These are phyloP conservation scores for Pleoardoris graminearum DNA, from an alignment of 2,329 filamentous ascomycete genomes.

Conservation along the genomic window DNA sequence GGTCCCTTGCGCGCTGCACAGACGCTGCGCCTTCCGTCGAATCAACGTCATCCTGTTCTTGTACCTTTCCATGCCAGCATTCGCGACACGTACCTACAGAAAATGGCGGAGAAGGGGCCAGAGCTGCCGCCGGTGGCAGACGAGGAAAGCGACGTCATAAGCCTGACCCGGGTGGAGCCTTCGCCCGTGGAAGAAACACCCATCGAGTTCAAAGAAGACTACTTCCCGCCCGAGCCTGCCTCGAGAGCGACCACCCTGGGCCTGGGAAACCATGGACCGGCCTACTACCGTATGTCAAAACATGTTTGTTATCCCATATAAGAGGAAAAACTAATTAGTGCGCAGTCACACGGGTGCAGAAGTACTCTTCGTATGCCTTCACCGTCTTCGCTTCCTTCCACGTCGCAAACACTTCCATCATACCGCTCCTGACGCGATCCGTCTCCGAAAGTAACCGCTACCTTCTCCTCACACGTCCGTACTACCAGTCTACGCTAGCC, in stretches of 20 bases:
- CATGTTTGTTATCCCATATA: not conserved
- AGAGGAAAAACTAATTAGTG: not conserved
- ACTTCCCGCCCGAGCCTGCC: slow-evolving; percentile 40
- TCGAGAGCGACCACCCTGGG: slow-evolving; percentile 50
- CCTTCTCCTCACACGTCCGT: slow-evolving; percentile 85
- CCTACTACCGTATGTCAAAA: slow-evolving; percentile 70
- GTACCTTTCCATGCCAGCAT: slow-evolving; percentile 26
- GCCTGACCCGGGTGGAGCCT: slow-evolving; percentile 78
- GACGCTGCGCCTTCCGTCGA: slow-evolving; percentile 21
- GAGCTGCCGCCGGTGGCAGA: slow-evolving; percentile 29
- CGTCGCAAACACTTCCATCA: slow-evolving; percentile 52
- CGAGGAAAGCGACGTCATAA: slow-evolving; percentile 59
- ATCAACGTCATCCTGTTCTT: slow-evolving; percentile 37
- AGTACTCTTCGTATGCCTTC: slow-evolving; percentile 77
- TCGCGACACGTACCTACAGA: slow-evolving; percentile 1
- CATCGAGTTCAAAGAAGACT: slow-evolving; percentile 56
- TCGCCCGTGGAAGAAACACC: slow-evolving; percentile 70
- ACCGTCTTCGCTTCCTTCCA: slow-evolving; percentile 50
- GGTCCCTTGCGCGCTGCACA: slow-evolving; percentile 14
- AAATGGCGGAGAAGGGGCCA: slow-evolving; percentile 20
- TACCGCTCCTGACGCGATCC: slow-evolving; percentile 40
- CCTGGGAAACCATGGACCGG: slow-evolving; percentile 69
- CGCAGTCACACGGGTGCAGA: slow-evolving; percentile 74
- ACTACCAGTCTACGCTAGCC: slow-evolving; percentile 78
- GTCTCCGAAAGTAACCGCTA: slow-evolving; percentile 78